These are phyloP conservation scores for Blastocystis sp. DNA, from an alignment of 352 stramenopile species.

Conservation along the genomic window DNA sequence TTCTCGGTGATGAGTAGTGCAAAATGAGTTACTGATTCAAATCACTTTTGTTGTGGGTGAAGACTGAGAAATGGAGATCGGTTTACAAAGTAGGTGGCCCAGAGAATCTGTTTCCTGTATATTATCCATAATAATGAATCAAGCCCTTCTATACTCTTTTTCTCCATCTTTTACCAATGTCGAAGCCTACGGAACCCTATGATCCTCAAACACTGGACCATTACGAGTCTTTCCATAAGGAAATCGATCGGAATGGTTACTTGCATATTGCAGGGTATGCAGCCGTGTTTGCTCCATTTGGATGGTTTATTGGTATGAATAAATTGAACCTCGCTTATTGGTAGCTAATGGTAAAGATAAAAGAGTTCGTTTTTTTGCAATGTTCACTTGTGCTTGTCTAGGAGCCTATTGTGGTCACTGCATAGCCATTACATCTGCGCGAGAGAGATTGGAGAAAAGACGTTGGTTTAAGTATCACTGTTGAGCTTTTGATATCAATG, in stretches of 20 bases:
- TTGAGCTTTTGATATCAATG: not conserved
- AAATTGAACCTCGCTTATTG: not conserved
- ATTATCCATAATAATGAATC: not conserved
- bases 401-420: slow-evolving; percentile 56
- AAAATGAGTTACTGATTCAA: too few species aligned
- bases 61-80: not conserved
- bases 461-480: slow-evolving; percentile 61
- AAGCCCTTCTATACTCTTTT: not conserved
- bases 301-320: slow-evolving; percentile 53
- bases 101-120: not conserved
- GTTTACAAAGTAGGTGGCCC: too few species aligned
- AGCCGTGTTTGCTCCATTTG: slow-evolving; percentile 38
- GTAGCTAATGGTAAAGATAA: slow-evolving; percentile 34
- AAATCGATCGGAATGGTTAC: not conserved
- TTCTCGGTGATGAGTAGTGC: too few species aligned
- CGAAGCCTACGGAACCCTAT: slow-evolving; percentile 3
- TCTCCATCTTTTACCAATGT: slow-evolving; percentile 14
- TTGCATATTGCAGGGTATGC: not conserved
- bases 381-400: not conserved
- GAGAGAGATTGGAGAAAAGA: slow-evolving; percentile 62
- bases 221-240: slow-evolving; percentile 64
- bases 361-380: not conserved
- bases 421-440: slow-evolving; percentile 32
- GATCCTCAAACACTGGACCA: slow-evolving; percentile 53
- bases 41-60: not conserved